These are phyloP conservation scores for Nothomitra cinnamomea DNA, from an alignment of 2,329 filamentous ascomycete genomes.

Conservation along the genomic window DNA sequence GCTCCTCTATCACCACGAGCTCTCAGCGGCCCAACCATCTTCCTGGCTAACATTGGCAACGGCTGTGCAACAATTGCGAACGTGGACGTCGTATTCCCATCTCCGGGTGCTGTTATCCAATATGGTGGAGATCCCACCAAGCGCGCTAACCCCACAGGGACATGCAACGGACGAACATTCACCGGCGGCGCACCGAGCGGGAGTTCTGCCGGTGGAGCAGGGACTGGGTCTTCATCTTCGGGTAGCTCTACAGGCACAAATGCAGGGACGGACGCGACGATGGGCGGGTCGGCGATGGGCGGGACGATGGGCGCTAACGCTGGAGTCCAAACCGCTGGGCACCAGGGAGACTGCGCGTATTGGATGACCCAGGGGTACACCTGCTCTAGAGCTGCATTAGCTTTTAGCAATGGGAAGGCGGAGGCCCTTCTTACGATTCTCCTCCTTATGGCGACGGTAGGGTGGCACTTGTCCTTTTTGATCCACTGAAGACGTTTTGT, in stretches of 20 bases:
- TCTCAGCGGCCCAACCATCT: constrained; percentile 42
- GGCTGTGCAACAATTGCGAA: constrained; percentile 36
- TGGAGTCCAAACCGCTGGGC: background rate
- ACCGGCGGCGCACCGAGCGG: background rate
- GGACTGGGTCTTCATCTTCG: too few relatives aligned
- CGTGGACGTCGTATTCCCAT: constrained; percentile 46
- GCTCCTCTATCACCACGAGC: background rate
- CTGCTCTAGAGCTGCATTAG: background rate
- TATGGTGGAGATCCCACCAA: constrained; percentile 24
- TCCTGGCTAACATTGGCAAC: constrained; percentile 51
- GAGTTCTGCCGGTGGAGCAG: too few relatives aligned
- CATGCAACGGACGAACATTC: background rate
- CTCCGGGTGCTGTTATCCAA: constrained; percentile 44
- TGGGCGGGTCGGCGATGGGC: background rate
- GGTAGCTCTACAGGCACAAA: too few relatives aligned
- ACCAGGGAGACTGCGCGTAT: background rate
- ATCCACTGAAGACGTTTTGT: too few relatives aligned
- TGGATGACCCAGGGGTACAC: background rate
- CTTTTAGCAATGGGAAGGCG: background rate
- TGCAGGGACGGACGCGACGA: too few relatives aligned
- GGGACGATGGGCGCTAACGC: background rate
- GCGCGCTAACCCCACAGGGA: background rate
- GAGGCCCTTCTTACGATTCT: too few relatives aligned
- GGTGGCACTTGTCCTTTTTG: too few relatives aligned
- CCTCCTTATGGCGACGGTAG: too few relatives aligned